Base-by-base conservation (phyloP, 2,329 filamentous ascomycete species). In the Microdochium bolleyi region DNA sequence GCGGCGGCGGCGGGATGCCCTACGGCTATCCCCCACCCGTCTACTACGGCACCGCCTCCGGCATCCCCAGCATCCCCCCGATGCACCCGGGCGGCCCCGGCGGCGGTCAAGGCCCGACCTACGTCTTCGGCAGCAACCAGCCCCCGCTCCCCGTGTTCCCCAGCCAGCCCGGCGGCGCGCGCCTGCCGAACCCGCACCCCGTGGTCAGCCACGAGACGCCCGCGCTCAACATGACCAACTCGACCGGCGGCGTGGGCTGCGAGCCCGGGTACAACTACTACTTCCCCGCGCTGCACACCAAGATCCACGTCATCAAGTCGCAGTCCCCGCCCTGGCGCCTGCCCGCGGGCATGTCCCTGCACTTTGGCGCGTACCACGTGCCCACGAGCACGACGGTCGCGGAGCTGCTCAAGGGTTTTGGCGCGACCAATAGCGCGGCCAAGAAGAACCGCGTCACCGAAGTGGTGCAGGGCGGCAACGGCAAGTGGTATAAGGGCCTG, bases 191-290 rank as follows among this genome's bases (percentile, higher is more conserved):
- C 51, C 62, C 71, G 0, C 68, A 69, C 21, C 76, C 79, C 0
- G 60, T 60, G 8, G 69, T 76, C 53, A 71, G 77, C 57, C 55
- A 67, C 0, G 64, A 70, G 2, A 74, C 78, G 55, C 77, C 79
- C 0, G 78, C 78, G 0, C 71, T 75, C 25, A 76, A 80, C 56
- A 69, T 85, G 67, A 73, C 72, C 49, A 83, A 84, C 66, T 73
- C 75, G 0, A 78, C 78, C 0, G 79, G 82, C 48, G 80, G 80
- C 22, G 71, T 76, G 1, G 79, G 81, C 41, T 77, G 77, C 55
- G 82, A 84, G 59, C 79, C 78, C 0, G 83, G 81, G 2, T 85
- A 83, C 69, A 81, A 82, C 67, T 82, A 83, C 65, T 76, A 84
- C 61, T 85, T 84, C 66, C 75, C 79, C 0, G 60, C 68, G 0